A percentile compares a stretch with the other conserved stretches of the same genome.
phyloP scores from a whole-genome alignment of 1,139 yeast genomes.

The Sugiyamaella novakii region DNA sequence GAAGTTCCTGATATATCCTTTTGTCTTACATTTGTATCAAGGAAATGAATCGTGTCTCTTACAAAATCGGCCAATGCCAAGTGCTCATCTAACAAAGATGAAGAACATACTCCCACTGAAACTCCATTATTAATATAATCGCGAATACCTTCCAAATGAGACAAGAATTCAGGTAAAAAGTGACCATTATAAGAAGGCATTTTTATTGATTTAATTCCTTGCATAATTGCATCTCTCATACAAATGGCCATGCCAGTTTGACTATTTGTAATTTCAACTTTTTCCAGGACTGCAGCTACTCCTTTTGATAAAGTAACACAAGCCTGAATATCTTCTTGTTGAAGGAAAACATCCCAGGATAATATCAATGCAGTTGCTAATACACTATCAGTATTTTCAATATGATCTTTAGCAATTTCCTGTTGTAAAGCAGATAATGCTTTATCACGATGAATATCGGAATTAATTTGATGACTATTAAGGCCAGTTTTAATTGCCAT shows the following conservation, averaged over 20 bases:
- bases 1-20: constrained; percentile 25
- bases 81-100: constrained; percentile 27
- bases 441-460: constrained; percentile 36
- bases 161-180: constrained; percentile 40
- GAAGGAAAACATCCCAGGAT: constrained; percentile 41
- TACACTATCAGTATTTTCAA: constrained; percentile 36
- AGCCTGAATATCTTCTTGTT: constrained; percentile 35
- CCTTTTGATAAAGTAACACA: constrained; percentile 39
- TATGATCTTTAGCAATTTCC: constrained; percentile 29
- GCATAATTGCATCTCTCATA: constrained; percentile 38
- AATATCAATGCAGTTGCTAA: constrained; percentile 37
- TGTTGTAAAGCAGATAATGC: constrained; percentile 36
- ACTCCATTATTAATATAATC: constrained; percentile 22
- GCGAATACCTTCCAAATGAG: constrained; percentile 31
- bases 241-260: constrained; percentile 37
- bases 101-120: constrained; percentile 11
- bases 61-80: constrained; percentile 29
- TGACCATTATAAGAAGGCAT: constrained; percentile 43
- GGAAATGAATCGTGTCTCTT: constrained; percentile 26
- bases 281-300: constrained; percentile 38
- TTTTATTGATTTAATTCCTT: constrained; percentile 41
- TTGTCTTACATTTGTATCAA: constrained; percentile 26
- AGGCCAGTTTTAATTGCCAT: constrained; percentile 32
- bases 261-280: constrained; percentile 31
- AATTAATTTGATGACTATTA: constrained; percentile 24